phyloP scores from a whole-genome alignment of 768 basidiomycete species.

The Boletellus sp. region DNA sequence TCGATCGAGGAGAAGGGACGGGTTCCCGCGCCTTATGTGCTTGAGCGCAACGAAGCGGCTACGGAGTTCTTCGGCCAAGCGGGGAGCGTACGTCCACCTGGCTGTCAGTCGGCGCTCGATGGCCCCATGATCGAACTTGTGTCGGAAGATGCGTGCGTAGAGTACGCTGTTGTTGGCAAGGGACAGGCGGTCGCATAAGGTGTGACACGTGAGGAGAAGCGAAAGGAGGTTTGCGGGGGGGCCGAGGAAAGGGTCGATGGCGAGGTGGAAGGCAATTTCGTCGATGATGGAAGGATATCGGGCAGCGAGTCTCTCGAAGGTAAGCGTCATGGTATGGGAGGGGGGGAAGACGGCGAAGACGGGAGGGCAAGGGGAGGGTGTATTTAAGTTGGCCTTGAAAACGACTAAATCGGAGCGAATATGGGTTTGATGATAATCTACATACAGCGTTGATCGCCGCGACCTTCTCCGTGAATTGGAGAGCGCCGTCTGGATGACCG shows the following conservation, averaged over 20 bases:
- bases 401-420: slow-evolving; percentile 29
- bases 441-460: slow-evolving; percentile 36
- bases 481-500: slow-evolving; percentile 31
- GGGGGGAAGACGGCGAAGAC: background rate
- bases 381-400: slow-evolving; percentile 29
- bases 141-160: slow-evolving; percentile 42
- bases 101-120: slow-evolving; percentile 36
- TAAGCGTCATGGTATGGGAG: background rate
- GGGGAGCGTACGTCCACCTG: slow-evolving; percentile 36
- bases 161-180: slow-evolving; percentile 35
- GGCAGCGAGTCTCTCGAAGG: slow-evolving; percentile 19
- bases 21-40: slow-evolving; percentile 36
- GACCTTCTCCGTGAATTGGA: slow-evolving; percentile 31
- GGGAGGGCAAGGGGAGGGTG: slow-evolving; percentile 12
- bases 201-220: slow-evolving; percentile 38
- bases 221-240: slow-evolving; percentile 40
- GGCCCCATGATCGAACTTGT: slow-evolving; percentile 44
- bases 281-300: slow-evolving; percentile 27
- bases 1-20: slow-evolving; percentile 14
- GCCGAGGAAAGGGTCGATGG: slow-evolving; percentile 37
- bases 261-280: slow-evolving; percentile 41
- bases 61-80: slow-evolving; percentile 42
- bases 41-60: slow-evolving; percentile 40
- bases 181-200: slow-evolving; percentile 35
- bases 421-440: slow-evolving; percentile 35